A percentile compares a stretch with the other conserved stretches of the same genome.
phyloP scores from a whole-genome alignment of 768 basidiomycete genomes.

The Candolleomyces aberdarensis region DNA sequence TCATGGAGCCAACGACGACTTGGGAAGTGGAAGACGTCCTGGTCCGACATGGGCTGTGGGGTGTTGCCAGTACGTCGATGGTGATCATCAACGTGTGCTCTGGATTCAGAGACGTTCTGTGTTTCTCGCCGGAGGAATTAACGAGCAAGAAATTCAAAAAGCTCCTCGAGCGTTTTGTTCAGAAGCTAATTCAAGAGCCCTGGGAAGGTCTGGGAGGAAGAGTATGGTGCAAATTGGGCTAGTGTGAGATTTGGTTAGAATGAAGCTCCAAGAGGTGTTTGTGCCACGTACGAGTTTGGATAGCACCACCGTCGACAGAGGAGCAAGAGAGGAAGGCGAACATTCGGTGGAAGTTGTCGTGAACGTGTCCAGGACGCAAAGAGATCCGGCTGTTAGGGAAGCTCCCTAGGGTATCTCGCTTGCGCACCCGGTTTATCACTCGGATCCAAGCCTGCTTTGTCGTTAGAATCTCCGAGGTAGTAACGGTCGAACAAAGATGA shows the following conservation, averaged over 20 bases:
- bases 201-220: conserved; percentile 8
- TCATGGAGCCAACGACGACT: too few relatives aligned
- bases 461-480: too few relatives aligned
- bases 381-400: conserved; percentile 6
- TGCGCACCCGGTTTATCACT: conserved; percentile 37
- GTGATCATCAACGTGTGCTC: conserved; percentile 40
- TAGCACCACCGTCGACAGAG: conserved; percentile 8
- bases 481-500: too few relatives aligned
- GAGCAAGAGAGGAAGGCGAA: background rate
- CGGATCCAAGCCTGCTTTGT: too few relatives aligned
- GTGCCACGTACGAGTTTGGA: too few relatives aligned
- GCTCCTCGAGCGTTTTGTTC: conserved; percentile 24
- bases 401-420: conserved; percentile 23
- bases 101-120: conserved; percentile 60
- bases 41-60: conserved; percentile 49
- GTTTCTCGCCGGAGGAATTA: conserved; percentile 53
- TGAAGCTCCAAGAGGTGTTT: conserved; percentile 21
- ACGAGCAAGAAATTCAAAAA: conserved; percentile 45
- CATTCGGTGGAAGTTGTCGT: conserved; percentile 13
- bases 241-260: conserved; percentile 5
- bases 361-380: conserved; percentile 23
- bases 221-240: background rate
- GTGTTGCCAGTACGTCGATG: conserved; percentile 34
- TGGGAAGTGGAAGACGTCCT: conserved; percentile 9
- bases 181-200: conserved; percentile 24